Conservation (phyloP, 257 asterid species). For the Schizonepeta tenuifolia region DNA sequence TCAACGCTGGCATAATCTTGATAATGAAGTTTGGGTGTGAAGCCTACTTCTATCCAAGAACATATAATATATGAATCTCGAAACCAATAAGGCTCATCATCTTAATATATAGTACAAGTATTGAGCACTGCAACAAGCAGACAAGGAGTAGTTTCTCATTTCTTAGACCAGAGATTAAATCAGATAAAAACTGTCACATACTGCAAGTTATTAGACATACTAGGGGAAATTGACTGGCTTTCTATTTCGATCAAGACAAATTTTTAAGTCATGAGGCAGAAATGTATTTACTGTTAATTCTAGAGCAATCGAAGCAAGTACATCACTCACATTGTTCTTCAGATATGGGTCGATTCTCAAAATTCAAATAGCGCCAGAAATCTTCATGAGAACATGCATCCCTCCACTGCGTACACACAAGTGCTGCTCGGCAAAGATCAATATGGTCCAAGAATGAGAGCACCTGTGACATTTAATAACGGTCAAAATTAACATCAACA, state of each 20-base stretch:
- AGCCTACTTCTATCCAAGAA: background rate
- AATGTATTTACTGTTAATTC: background rate
- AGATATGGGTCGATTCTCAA: conserved; percentile 63
- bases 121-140: background rate
- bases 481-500: background rate
- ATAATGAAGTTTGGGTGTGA: background rate
- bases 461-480: conserved; percentile 49
- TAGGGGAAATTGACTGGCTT: background rate
- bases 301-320: background rate
- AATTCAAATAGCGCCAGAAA: conserved; percentile 78
- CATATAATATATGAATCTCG: background rate
- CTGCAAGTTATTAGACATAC: background rate
- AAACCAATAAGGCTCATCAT: background rate
- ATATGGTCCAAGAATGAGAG: conserved; percentile 77
- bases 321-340: conserved; percentile 65
- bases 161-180: conserved; percentile 9
- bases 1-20: background rate
- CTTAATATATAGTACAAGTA: background rate
- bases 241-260: background rate
- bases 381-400: conserved; percentile 82
- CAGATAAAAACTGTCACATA: background rate
- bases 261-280: background rate
- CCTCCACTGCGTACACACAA: conserved; percentile 87
- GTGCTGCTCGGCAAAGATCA: conserved; percentile 77
- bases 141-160: background rate